These are phyloP conservation scores for Cercophora newfieldiana DNA, from an alignment of 495 filamentous ascomycete genomes.

Conservation along the genomic window DNA sequence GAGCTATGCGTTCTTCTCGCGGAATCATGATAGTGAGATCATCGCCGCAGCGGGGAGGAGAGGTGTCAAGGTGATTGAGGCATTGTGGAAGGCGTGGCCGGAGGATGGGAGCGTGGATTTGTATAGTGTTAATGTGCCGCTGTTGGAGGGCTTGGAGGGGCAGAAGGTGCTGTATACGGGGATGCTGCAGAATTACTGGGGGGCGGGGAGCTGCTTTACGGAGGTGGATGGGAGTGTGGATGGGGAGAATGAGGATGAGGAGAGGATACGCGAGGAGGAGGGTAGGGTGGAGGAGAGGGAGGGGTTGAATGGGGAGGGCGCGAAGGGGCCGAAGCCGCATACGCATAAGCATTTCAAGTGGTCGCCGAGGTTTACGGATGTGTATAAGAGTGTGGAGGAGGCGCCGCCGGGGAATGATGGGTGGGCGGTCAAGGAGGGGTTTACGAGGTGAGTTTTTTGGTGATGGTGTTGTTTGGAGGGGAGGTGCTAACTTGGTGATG, in stretches of 20 bases:
- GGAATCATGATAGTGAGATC: slow-evolving; percentile 74
- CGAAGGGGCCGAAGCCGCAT: slow-evolving; percentile 41
- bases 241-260: slow-evolving; percentile 63
- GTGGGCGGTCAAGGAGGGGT: slow-evolving; percentile 85
- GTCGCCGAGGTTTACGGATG: slow-evolving; percentile 83
- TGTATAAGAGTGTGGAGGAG: slow-evolving; percentile 79
- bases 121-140: slow-evolving; percentile 84
- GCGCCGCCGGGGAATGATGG: slow-evolving; percentile 86
- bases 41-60: slow-evolving; percentile 72
- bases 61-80: slow-evolving; percentile 72
- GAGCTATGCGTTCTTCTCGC: slow-evolving; percentile 81
- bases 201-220: slow-evolving; percentile 74
- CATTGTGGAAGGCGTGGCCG: slow-evolving; percentile 73
- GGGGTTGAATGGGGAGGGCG: slow-evolving; percentile 28
- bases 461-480: background rate
- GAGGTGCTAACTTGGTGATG: background rate
- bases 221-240: slow-evolving; percentile 65
- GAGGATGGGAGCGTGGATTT: slow-evolving; percentile 65
- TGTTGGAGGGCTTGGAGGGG: slow-evolving; percentile 65
- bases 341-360: slow-evolving; percentile 90
- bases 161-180: slow-evolving; percentile 73
- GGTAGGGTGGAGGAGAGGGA: slow-evolving; percentile 38
- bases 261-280: slow-evolving; percentile 63
- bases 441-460: slow-evolving; percentile 69
- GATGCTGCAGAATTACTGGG: slow-evolving; percentile 89